A percentile compares a stretch with the other conserved stretches of the same genome.
Evolutionary conservation across 768 basidiomycete species (phyloP).

Genomic region (Mycena galericulata): DNA sequence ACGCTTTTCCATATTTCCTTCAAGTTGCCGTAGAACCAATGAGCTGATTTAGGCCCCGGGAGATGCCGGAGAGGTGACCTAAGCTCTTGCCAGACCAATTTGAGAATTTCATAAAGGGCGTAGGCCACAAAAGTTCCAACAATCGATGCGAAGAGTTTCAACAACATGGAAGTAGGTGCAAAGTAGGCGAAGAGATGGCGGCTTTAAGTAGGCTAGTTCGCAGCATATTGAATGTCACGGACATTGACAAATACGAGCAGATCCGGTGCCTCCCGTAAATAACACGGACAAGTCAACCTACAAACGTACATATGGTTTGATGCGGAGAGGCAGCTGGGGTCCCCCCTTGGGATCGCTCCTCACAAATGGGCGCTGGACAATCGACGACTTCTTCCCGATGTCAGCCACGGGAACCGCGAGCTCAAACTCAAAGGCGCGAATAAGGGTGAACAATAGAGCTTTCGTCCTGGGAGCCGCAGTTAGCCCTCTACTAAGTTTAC

Average conservation of each 20-base stretch:
- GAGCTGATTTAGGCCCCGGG: slow-evolving; percentile 7
- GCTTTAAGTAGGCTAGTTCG: no score
- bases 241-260: no score
- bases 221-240: no score
- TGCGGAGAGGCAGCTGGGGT: neutral
- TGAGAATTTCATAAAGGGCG: neutral
- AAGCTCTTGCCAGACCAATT: neutral
- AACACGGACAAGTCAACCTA: no score
- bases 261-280: no score
- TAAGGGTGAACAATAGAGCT: neutral
- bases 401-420: neutral
- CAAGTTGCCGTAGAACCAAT: neutral
- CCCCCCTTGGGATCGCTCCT: neutral
- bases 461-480: neutral
- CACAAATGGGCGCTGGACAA: neutral
- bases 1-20: neutral
- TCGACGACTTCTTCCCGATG: neutral
- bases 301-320: neutral
- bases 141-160: neutral
- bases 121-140: neutral
- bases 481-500: neutral
- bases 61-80: slow-evolving; percentile 4
- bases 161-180: neutral
- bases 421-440: neutral
- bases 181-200: no score